These are phyloP conservation scores for Acer yangbiense DNA, from an alignment of 345 rosid genomes.

Conservation along the genomic window DNA sequence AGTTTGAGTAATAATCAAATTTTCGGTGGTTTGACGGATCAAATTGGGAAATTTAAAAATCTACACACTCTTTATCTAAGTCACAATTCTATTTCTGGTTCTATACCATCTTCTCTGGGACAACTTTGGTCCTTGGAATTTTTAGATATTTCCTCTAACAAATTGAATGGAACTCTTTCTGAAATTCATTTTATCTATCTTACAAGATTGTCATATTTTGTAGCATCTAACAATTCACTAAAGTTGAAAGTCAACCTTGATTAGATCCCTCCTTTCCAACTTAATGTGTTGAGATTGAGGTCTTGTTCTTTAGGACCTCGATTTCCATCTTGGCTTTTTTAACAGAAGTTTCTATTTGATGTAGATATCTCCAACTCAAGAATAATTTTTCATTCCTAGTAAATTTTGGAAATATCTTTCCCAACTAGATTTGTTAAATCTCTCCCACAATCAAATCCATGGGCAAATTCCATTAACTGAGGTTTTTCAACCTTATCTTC, in stretches of 20 bases:
- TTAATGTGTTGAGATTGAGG: conserved; percentile 11
- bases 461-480: conserved; percentile 14
- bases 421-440: neutral
- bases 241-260: conserved; percentile 4
- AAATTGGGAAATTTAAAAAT: neutral
- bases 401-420: conserved; percentile 1
- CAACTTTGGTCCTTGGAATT: neutral
- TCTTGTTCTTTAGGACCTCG: conserved; percentile 32
- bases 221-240: conserved; percentile 9
- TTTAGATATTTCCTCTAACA: neutral
- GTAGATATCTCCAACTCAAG: conserved; percentile 33
- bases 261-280: conserved; percentile 35
- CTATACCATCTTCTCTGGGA: neutral
- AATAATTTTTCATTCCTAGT: conserved; percentile 19
- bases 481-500: neutral
- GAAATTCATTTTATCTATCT: neutral
- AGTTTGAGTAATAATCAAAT: neutral
- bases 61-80: neutral
- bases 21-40: neutral
- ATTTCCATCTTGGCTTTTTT: conserved; percentile 37
- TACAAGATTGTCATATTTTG: conserved; percentile 22
- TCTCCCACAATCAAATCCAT: conserved; percentile 13
- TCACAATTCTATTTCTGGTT: neutral
- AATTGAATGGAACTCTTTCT: neutral
- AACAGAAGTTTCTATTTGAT: neutral